Conservation (phyloP, 129 eudicot species). For the Mikania micrantha region DNA sequence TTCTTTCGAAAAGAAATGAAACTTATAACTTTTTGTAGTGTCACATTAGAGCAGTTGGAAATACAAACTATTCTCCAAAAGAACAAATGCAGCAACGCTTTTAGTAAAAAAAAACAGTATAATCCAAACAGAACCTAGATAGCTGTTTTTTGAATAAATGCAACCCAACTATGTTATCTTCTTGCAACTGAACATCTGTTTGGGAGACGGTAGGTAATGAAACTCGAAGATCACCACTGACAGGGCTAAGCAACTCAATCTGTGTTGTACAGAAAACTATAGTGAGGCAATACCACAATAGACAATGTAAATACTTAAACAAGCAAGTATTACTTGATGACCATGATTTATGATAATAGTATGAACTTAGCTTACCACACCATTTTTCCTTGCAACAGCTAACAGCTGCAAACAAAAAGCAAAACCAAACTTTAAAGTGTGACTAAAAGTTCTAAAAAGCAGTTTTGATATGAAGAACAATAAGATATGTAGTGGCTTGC, state of each 20-base stretch:
- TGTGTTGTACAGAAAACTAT: slow-evolving; percentile 15
- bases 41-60: background rate
- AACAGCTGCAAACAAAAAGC: slow-evolving; percentile 51
- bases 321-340: background rate
- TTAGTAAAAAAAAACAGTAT: background rate
- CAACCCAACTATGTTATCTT: slow-evolving; percentile 62
- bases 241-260: slow-evolving; percentile 76
- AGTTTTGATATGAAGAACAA: background rate
- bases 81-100: background rate
- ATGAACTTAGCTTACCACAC: slow-evolving; percentile 64
- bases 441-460: slow-evolving; percentile 2
- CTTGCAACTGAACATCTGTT: slow-evolving; percentile 33
- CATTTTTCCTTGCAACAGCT: slow-evolving; percentile 85
- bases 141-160: slow-evolving; percentile 59
- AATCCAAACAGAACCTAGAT: slow-evolving; percentile 36
- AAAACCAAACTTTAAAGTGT: background rate
- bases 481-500: background rate
- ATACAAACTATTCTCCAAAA: background rate
- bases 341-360: background rate
- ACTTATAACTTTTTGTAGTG: background rate
- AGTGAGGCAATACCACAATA: background rate
- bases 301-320: slow-evolving; percentile 11
- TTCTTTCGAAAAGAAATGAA: background rate
- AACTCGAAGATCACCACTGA: slow-evolving; percentile 63
- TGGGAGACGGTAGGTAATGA: slow-evolving; percentile 37